Percentiles rank a stretch among this genome's conserved stretches.
Evolutionary conservation across 768 basidiomycete genomes (phyloP).

Genomic region (Serendipita indica): DNA sequence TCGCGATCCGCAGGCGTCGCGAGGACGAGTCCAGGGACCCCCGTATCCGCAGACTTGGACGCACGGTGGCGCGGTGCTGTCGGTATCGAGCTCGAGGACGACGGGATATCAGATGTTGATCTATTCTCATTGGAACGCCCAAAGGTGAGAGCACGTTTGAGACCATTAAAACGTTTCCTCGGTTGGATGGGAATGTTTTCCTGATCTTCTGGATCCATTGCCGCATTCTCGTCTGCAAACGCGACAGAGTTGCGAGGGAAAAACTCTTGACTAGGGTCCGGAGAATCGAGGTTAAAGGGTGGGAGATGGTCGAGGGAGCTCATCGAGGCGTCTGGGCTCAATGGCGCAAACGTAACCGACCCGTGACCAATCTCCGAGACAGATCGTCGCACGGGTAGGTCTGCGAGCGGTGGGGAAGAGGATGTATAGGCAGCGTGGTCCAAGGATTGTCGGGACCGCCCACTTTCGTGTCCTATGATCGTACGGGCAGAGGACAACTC

Average conservation of each 20-base stretch:
- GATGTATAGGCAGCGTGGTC: neutral
- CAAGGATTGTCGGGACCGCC: neutral
- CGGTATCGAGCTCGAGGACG: neutral
- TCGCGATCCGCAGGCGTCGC: neutral
- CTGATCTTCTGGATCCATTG: neutral
- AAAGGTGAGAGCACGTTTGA: slow-evolving; percentile 4
- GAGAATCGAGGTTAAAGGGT: neutral
- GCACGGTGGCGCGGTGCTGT: neutral
- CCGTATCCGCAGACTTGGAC: neutral
- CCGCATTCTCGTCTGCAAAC: neutral
- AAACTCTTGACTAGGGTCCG: neutral
- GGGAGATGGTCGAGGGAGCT: slow-evolving; percentile 1
- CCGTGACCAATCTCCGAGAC: slow-evolving; percentile 6
- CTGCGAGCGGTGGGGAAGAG: neutral
- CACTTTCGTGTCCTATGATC: neutral
- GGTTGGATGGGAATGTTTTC: neutral
- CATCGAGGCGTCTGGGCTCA: neutral
- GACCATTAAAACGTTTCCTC: neutral
- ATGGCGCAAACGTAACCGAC: neutral
- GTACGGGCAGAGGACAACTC: neutral
- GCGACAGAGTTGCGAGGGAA: neutral
- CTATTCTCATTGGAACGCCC: neutral
- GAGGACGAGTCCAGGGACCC: neutral
- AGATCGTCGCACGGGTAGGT: neutral
- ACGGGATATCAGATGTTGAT: slow-evolving; percentile 1